Evolutionary conservation across 768 basidiomycete genomes (phyloP), one percentile per base, ranked within the genome.

Genomic region (Scleroderma bovista): DNA sequence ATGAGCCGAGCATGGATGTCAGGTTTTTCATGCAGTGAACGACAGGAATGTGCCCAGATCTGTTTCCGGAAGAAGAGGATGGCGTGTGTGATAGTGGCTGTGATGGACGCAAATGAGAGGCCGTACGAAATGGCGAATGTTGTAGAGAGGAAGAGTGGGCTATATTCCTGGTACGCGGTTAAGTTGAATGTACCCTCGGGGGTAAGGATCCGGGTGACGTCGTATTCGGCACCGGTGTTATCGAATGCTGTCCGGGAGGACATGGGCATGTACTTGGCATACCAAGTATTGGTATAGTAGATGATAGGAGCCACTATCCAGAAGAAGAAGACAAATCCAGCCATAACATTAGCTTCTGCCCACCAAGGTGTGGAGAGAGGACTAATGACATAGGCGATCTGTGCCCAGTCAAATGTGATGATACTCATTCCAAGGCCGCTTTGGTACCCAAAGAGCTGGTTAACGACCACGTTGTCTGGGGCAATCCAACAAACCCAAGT

Each of bases 361-460:
- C 86, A 88, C 86, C 86, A 90, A 2, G 88, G 88, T 10, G 84
- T 80, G 6, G 84, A 81, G 40, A 90, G 79, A 0, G 88, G 88
- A 20, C 60, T 68, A 10, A 51, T 60, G 11, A 67, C 61, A 51
- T 61, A 72, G 11, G 66, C 51, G 53, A 85, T 79, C 62, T 87
- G 83, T 3, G 82, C 72, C 89, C 88, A 92, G 57, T 91, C 88
- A 62, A 92, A 88, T 29, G 86, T 87, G 59, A 89, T 64, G 52
- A 88, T 60, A 54, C 83, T 81, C 84, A 89, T 87, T 29, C 82
- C 81, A 59, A 84, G 60, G 15, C 74, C 72, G 19, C 42, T 56
- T 36, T 59, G 55, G 50, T 80, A 80, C 33, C 88, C 87, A 55
- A 91, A 90, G 60, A 90, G 66, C 58, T 86, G 81, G 63, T 88